Base-by-base conservation (phyloP, 805 yeast species). In the Wickerhamomyces xylosicus region DNA sequence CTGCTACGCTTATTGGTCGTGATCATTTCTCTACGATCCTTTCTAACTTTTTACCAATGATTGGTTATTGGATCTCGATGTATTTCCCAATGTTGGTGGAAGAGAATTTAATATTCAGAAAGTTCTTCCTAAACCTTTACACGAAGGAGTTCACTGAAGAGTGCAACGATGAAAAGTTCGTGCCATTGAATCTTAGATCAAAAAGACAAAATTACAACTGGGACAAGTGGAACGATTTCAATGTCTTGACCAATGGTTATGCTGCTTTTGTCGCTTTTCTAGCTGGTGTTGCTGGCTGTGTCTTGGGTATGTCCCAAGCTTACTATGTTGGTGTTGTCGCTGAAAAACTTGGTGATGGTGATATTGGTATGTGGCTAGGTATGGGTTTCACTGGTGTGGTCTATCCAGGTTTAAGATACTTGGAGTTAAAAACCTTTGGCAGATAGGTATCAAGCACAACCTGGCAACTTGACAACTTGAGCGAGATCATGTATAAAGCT, bases 51-150 rank as follows among this genome's bases (percentile, higher is more conserved):
- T 63, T 85, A 50, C 95, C 95, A 9, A 85, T 85, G 95, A 72
- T 85, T 42, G 95, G 95, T 2, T 85, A 85, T 61, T 85, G 95
- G 95, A 74, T 84, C 40, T 74, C 89, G 41, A 83, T 85, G 62
- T 86, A 85, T 57, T 74, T 79, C 49, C 71, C 73, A n/a, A 56
- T 85, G 34, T 59, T 85, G 27, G 42, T 84, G 3, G 85, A 82
- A 47, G 95, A 85, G 56, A 84, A 84, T 52, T 41, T 69, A 4
- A 66, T 85, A 15, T 85, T 85, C 63, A 69, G 95, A 53, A 67
- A 58, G 35, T 49, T 61, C 33, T 59, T 64, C 40, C 54, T 74
- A 13, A 58, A 60, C 36, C 41, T 69, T n/a, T 71, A 56, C 56
- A 61, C 62, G 11, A 55, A 58, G 45, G 79, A 69, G 42, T 66